A percentile compares a stretch with the other conserved stretches of the same genome.
Conservation (phyloP, 805 yeast genomes). For the Vanderwaltozyma verrucispora region DNA sequence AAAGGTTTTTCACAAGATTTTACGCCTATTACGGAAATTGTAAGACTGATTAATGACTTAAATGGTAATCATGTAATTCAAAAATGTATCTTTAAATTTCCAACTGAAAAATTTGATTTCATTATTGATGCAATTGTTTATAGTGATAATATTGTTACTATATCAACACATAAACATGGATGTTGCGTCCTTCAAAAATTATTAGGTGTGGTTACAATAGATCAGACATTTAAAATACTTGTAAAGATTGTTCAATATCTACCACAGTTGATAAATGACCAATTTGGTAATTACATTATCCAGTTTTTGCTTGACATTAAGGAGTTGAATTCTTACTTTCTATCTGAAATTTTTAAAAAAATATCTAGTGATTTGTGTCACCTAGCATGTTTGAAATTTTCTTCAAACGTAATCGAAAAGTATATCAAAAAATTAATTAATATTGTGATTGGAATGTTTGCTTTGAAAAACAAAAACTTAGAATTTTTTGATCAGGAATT, state of each 20-base stretch:
- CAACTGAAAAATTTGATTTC: conserved; percentile 56
- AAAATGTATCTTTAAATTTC: conserved; percentile 61
- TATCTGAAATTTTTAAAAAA: conserved; percentile 31
- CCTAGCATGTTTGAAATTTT: conserved; percentile 77
- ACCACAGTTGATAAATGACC: conserved; percentile 59
- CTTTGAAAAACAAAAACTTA: conserved; percentile 3
- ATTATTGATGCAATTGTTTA: conserved; percentile 56
- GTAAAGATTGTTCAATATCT: conserved; percentile 44
- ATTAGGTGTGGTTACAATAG: conserved; percentile 47
- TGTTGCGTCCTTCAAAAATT: conserved; percentile 75
- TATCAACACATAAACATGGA: conserved; percentile 78
- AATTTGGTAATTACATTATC: conserved; percentile 75
- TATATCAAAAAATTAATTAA: conserved; percentile 48
- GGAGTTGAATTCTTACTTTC: conserved; percentile 33
- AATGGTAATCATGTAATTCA: conserved; percentile 81
- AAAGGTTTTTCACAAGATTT: conserved; percentile 35
- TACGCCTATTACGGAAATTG: conserved; percentile 42
- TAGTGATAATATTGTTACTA: conserved; percentile 43
- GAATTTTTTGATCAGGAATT: conserved; percentile 21
- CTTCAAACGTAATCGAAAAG: conserved; percentile 93
- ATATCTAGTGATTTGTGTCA: conserved; percentile 29
- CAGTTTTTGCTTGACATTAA: conserved; percentile 66
- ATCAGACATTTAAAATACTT: conserved; percentile 49
- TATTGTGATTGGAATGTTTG: conserved; percentile 2
- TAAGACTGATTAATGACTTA: conserved; percentile 61